These are phyloP conservation scores for Mucor indicus DNA, from an alignment of 371 early-diverging fungal genomes.

Conservation along the genomic window DNA sequence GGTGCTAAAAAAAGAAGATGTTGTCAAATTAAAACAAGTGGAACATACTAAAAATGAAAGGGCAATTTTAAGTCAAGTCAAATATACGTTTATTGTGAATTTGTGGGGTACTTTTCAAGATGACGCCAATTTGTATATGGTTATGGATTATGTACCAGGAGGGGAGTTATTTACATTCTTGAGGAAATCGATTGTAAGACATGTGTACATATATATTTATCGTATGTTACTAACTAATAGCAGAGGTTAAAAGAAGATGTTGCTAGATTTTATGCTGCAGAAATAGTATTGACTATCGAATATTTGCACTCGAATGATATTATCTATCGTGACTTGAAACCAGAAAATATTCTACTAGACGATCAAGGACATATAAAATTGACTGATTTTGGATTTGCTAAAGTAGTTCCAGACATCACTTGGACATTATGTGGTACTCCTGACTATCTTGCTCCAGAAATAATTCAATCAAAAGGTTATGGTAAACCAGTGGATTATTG, in stretches of 20 bases:
- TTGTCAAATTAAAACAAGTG: slow-evolving; percentile 80
- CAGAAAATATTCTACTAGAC: slow-evolving; percentile 92
- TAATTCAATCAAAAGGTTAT: slow-evolving; percentile 95
- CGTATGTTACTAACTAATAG: too few species aligned
- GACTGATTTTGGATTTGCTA: slow-evolving; percentile 99
- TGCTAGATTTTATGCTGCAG: slow-evolving; percentile 80
- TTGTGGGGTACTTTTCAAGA: slow-evolving; percentile 83
- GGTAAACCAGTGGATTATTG: slow-evolving; percentile 97
- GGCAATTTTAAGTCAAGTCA: slow-evolving; percentile 69
- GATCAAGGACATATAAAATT: slow-evolving; percentile 93
- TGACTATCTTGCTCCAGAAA: slow-evolving; percentile 97
- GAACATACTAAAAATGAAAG: slow-evolving; percentile 80
- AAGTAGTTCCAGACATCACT: slow-evolving; percentile 60
- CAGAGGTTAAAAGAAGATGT: slow-evolving; percentile 84
- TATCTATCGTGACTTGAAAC: slow-evolving; percentile 94
- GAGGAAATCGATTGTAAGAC: slow-evolving; percentile 50
- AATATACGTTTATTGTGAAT: slow-evolving; percentile 77
- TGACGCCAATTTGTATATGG: slow-evolving; percentile 76
- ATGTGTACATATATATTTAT: too few species aligned
- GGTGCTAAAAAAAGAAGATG: slow-evolving; percentile 84
- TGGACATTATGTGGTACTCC: slow-evolving; percentile 98
- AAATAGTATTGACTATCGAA: slow-evolving; percentile 76
- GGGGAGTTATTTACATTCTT: slow-evolving; percentile 84
- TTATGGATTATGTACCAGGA: slow-evolving; percentile 88
- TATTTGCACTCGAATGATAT: slow-evolving; percentile 90